Evolutionary conservation across 371 early-diverging fungal species (phyloP), one percentile per base, ranked within the genome.

Genomic region (Parasitella parasitica): DNA sequence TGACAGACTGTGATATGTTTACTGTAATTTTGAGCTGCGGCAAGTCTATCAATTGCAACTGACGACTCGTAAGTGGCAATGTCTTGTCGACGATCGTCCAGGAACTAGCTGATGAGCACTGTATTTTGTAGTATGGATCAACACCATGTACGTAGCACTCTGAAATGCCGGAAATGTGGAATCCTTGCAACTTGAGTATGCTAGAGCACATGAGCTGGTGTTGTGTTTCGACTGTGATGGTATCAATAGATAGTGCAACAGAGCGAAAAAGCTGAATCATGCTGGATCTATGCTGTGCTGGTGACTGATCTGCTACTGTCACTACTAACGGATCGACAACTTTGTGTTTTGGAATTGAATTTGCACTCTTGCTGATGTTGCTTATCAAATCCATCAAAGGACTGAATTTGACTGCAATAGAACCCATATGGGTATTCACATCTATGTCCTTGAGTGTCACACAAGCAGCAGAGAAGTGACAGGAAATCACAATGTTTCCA

Each of bases 401-500:
- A 6, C 39, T 55, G 7, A 54, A 8, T 12, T 68, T 43, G 2
- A 67, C 8, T 6, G 37, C 22, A 8, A 61, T 24, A 1, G 38
- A 24, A 18, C 56, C 56, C 2, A 68, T 26, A 20, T 52, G 37
- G 0, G 64, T 52, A 15, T 59, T 70, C 24, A 69, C 61, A 57
- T 81, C 71, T 5, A 81, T 63, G 43, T 76, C 78, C 34, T 81
- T 81, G 4, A 81, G 56, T 13, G 78, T 77, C 9, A 77, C 61
- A 54, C 77, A 78, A 1, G 72, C 79, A 15, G 82, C 82, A 6
- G 75, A 76, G n/a, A 81, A 66, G 53, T 78, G 82, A 61, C 75
- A 78, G 16, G 77, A 73, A 8, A 81, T 66, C 0, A 71, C 72
- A 8, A 81, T 28, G 8, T 66, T 68, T 22, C 68, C 64, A 0